Percentiles rank a stretch among this genome's conserved stretches.
phyloP scores from a whole-genome alignment of 495 filamentous ascomycete species.

The Daldinia childiae region DNA sequence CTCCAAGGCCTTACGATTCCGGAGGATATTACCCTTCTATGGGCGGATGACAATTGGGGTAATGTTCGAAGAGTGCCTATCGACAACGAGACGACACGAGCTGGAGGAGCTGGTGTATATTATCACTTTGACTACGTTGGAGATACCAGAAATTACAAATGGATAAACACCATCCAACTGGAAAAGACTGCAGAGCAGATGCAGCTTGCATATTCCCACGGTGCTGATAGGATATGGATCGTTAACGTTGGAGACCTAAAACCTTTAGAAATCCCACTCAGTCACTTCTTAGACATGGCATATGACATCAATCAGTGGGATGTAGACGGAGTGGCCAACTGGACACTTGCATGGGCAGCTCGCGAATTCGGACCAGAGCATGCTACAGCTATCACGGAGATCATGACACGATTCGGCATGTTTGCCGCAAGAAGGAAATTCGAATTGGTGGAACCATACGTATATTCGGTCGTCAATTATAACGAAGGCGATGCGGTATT shows the following conservation, averaged over 20 bases:
- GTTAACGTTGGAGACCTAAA: conserved; percentile 82
- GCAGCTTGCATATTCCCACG: conserved; percentile 67
- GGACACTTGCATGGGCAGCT: conserved; percentile 65
- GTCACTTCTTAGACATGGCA: conserved; percentile 71
- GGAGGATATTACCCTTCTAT: conserved; percentile 77
- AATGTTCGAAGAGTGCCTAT: conserved; percentile 73
- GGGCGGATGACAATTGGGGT: conserved; percentile 81
- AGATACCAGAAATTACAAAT: conserved; percentile 71
- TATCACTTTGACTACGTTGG: conserved; percentile 82
- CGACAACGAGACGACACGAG: conserved; percentile 65
- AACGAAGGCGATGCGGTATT: conserved; percentile 73
- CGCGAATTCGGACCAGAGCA: conserved; percentile 66
- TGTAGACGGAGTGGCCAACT: conserved; percentile 63
- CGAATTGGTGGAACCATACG: conserved; percentile 70
- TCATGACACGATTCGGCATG: conserved; percentile 70
- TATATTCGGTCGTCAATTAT: conserved; percentile 75
- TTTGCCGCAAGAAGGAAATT: conserved; percentile 72
- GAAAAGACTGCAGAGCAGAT: conserved; percentile 73
- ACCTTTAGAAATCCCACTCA: conserved; percentile 73
- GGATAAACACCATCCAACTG: conserved; percentile 76
- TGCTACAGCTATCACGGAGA: conserved; percentile 60
- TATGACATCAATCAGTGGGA: conserved; percentile 68
- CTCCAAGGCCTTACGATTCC: conserved; percentile 71
- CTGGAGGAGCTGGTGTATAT: conserved; percentile 77
- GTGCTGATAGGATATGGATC: conserved; percentile 76